phyloP scores from a whole-genome alignment of 2,329 filamentous ascomycete species.

The Pleoardoris graminearum region DNA sequence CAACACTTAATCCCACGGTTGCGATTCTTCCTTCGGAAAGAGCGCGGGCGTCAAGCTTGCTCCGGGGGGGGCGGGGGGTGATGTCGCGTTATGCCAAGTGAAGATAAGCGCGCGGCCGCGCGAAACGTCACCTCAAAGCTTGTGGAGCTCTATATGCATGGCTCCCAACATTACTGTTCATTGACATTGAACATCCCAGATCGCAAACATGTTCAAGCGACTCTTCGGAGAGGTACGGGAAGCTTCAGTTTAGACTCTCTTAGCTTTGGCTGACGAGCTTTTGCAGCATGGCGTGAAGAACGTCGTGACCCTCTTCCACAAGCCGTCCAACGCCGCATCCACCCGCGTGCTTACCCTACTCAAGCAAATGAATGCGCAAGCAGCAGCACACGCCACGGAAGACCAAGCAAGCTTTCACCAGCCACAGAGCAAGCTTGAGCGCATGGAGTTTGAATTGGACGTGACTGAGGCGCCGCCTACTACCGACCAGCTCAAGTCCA shows the following conservation, averaged over 20 bases:
- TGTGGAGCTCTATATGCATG: not conserved
- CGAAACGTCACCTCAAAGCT: not conserved
- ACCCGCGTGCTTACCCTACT: constrained; percentile 73
- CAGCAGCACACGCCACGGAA: constrained; percentile 67
- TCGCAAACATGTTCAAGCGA: constrained; percentile 11
- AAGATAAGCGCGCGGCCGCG: no score
- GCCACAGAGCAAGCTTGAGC: constrained; percentile 61
- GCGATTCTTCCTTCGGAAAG: no score
- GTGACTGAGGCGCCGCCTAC: constrained; percentile 82
- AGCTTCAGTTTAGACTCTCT: constrained; percentile 46
- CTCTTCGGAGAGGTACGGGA: constrained; percentile 8
- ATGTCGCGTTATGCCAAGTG: no score
- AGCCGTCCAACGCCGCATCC: constrained; percentile 72
- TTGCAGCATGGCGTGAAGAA: constrained; percentile 60
- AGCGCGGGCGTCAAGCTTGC: no score
- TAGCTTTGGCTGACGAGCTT: constrained; percentile 38
- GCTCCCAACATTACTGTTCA: not conserved
- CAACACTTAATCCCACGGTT: no score
- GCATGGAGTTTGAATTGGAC: constrained; percentile 81
- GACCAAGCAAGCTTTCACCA: constrained; percentile 73
- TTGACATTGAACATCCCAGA: not conserved
- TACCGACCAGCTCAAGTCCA: constrained; percentile 77
- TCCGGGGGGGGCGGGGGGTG: no score
- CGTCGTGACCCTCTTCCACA: constrained; percentile 95
- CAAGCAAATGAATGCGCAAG: constrained; percentile 75